Base-by-base conservation (phyloP, 2,329 filamentous ascomycete genomes). In the Talaromyces marneffei region DNA sequence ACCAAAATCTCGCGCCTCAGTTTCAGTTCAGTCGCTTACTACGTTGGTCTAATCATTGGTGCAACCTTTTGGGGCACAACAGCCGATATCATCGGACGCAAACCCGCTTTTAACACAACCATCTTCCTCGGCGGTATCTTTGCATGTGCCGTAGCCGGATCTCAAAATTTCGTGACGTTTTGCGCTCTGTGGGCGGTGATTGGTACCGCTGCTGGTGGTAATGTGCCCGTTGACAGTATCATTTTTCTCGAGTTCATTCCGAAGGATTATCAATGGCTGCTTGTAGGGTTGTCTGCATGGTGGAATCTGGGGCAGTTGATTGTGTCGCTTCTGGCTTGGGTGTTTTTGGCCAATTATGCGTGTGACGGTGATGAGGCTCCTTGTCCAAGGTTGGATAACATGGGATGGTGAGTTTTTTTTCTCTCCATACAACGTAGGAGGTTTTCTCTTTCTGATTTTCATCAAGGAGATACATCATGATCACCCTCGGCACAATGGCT, bases 271-370 rank as follows among this genome's bases (percentile, higher is more conserved):
- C 68, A 70, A 59, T 71, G 66, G 44, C 65, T 71, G 3, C 63
- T 71, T 12, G 69, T 68, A 1, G 75, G 76, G 7, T 69, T 82
- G 12, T 79, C 79, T 0, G 74, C 71, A 1, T 81, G 79, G 79
- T 81, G 79, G 79, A 79, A 78, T 35, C 44, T 82, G 12, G 79
- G 79, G 3, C 78, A 82, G 64, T 71, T 79, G 1, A 64, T 71
- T 5, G 67, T 71, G 1, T 71, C 69, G 1, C 46, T 72, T 6
- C 27, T 72, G 10, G 66, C 69, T 16, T 72, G 70, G 70, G 70
- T 68, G 1, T 71, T 70, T 35, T 42, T 71, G 9, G 67, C 70
- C n/a, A 70, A 70, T 39, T 72, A 66, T 37, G 67, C 63, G 53
- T 72, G 70, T 31, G 64, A 68, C 9, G 68, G 67, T 0, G 65